A percentile compares a stretch with the other conserved stretches of the same genome.
These are phyloP conservation scores for Sanghuangporus sanghuang DNA, from an alignment of 1,284 basidiomycete species.

Conservation along the genomic window DNA sequence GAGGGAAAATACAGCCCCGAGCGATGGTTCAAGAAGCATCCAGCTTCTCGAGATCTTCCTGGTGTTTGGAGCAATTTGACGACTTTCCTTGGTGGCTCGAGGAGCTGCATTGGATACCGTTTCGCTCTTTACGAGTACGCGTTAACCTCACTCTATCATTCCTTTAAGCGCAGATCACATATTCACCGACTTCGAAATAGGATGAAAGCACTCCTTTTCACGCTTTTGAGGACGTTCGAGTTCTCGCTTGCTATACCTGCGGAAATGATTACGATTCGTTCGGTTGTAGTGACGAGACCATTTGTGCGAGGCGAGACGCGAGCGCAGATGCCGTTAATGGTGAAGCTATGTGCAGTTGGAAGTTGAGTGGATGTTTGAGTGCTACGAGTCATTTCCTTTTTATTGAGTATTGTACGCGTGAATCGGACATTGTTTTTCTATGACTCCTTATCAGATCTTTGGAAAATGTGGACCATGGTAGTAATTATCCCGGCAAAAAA, in stretches of 20 bases:
- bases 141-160: not conserved
- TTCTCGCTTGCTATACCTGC: slow-evolving; percentile 23
- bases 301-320: slow-evolving; percentile 12
- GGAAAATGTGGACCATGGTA: too few species aligned
- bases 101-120: slow-evolving; percentile 36
- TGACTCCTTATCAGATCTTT: too few species aligned
- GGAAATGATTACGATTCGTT: slow-evolving; percentile 20
- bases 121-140: slow-evolving; percentile 38
- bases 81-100: slow-evolving; percentile 28
- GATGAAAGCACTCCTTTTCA: slow-evolving; percentile 25
- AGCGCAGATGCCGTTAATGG: slow-evolving; percentile 23
- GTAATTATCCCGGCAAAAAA: too few species aligned
- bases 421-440: too few species aligned
- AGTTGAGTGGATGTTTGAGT: too few species aligned
- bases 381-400: too few species aligned
- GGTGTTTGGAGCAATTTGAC: slow-evolving; percentile 28
- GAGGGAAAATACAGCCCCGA: slow-evolving; percentile 24
- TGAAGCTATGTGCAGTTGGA: slow-evolving; percentile 8
- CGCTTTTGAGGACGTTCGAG: slow-evolving; percentile 22
- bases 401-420: too few species aligned
- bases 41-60: slow-evolving; percentile 22
- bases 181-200: slow-evolving; percentile 9
- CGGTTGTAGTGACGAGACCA: slow-evolving; percentile 21
- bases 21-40: slow-evolving; percentile 27
- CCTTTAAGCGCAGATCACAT: not conserved